These are phyloP conservation scores for Pseudogymnoascus sp. DNA, from an alignment of 2,329 filamentous ascomycete species.

Conservation along the genomic window DNA sequence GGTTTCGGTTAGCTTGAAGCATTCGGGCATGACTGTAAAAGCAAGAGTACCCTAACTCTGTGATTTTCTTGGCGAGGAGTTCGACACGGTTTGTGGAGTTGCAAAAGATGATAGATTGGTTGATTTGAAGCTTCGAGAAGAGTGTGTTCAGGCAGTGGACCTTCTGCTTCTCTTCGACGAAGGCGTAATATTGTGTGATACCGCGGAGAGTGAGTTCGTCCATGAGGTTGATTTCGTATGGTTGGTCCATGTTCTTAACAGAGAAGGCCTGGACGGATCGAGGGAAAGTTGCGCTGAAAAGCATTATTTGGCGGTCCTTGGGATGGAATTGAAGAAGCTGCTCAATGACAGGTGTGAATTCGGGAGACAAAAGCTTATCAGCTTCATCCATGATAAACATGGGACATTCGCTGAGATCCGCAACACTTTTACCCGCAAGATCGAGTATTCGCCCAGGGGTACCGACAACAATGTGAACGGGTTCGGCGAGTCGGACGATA, in stretches of 20 bases:
- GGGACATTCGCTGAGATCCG: conserved; percentile 88
- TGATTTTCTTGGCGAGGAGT: conserved; percentile 97
- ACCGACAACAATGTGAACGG: conserved; percentile 95
- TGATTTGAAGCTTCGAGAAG: conserved; percentile 98
- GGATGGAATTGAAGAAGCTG: conserved; percentile 91
- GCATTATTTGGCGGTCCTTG: conserved; percentile 97
- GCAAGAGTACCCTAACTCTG: conserved; percentile 96
- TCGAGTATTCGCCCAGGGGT: conserved; percentile 95
- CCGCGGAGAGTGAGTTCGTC: conserved; percentile 95
- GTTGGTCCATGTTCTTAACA: conserved; percentile 93
- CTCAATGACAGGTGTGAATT: conserved; percentile 96
- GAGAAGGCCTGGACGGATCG: conserved; percentile 96
- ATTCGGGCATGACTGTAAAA: conserved; percentile 99
- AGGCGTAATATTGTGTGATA: conserved; percentile 98
- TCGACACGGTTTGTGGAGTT: conserved; percentile 99
- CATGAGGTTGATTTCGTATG: conserved; percentile 99
- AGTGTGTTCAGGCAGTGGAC: conserved; percentile 98
- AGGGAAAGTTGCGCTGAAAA: conserved; percentile 97
- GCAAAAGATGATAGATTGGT: conserved; percentile 99
- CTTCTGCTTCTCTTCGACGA: conserved; percentile 98
- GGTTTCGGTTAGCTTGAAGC: conserved; percentile 92
- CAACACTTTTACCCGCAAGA: conserved; percentile 90
- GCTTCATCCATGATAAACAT: conserved; percentile 99
- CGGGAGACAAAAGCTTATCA: conserved; percentile 90
- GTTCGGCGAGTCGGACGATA: conserved; percentile 86